Evolutionary conservation across 2,329 filamentous ascomycete species (phyloP), one percentile per base, ranked within the genome.

Genomic region (Aphanocladium album): DNA sequence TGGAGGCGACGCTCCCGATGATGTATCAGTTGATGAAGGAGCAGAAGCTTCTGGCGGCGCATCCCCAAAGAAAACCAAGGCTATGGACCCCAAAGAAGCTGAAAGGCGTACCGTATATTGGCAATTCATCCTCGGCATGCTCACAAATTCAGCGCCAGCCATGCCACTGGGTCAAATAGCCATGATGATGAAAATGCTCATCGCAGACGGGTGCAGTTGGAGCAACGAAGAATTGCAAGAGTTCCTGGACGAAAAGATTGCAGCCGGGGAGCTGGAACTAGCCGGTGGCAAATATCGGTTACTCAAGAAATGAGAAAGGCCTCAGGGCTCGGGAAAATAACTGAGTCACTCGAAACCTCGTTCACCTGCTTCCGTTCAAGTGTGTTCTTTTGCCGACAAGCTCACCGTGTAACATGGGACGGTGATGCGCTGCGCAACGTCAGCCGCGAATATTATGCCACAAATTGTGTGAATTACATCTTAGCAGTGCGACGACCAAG

Each of bases 131-230:
- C 80, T 92, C 60, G 91, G 91, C 56, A 98, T 99, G 95, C 78
- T 99, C 74, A 97, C 91, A 63, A 97, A 97, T 73, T 89, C 91
- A 67, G 89, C 89, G 19, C 85, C 83, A 19, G 76, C 89, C 30
- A 95, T 97, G 90, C 88, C 90, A 55, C 77, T 93, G 62, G 81
- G 81, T 60, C 85, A 92, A 71, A 96, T 99, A 65, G 83, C 87
- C 9, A 96, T 93, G 88, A 97, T 98, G 91, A 82, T 99, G 81
- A 91, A 91, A 75, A 93, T 98, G 83, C 83, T 93, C 62, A 86
- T 97, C 57, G 85, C 90, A 0, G 91, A 91, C 14, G 93, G 92
- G 2, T 97, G 96, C 71, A 85, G 90, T 0, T 96, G 91, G 82
- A 91, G 89, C 63, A 90, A 90, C 69, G 93, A 96, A 71, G 93